Base-by-base conservation (phyloP, 371 early-diverging fungal genomes). In the Mucor indicus region DNA sequence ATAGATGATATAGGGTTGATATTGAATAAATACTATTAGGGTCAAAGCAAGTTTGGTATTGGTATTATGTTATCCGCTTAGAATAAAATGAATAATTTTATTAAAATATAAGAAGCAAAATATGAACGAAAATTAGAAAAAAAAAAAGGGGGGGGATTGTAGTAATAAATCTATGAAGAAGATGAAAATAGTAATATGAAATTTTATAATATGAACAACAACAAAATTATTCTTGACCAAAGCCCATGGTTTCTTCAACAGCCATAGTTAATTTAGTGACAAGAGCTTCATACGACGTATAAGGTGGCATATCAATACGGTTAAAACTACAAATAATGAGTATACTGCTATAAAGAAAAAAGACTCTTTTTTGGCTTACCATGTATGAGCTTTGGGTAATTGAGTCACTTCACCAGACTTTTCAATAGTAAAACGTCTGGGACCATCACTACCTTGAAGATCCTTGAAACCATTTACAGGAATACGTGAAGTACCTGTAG, bases 381-480 rank as follows among this genome's bases (percentile, higher is more conserved):
- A 98, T 4, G 98, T 96, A 64, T 98, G 98, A 19, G 85, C 81
- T 70, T 95, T 95, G 11, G 98, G 98, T 47, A 98, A 68, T 36
- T 83, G 83, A 9, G 81, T 76, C 10, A 86, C 72, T 43, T 91
- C 92, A n/a, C 95, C 96, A 1, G 85, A 68, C 72, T 94, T 96
- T 62, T 98, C 96, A 50, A 99, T 93, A 4, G 93, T 93, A 64
- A 99, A 99, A 44, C 94, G 80, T 49, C 97, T 76, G 10, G 95
- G 93, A 0, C 98, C 98, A 72, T 96, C 97, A 49, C 87, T 89
- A 21, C 99, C 97, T 69, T 96, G 96, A 27, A 99, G 72, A 67
- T 95, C 96, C 62, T 92, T 92, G 74, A 99, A 99, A 8, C 99
- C 99, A 55, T 97, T 97, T 49, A 98, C 93, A 4, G 99, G 98